Evolutionary conservation across 2,329 filamentous ascomycete genomes (phyloP).

Genomic region (Emericellopsis cladophorae): DNA sequence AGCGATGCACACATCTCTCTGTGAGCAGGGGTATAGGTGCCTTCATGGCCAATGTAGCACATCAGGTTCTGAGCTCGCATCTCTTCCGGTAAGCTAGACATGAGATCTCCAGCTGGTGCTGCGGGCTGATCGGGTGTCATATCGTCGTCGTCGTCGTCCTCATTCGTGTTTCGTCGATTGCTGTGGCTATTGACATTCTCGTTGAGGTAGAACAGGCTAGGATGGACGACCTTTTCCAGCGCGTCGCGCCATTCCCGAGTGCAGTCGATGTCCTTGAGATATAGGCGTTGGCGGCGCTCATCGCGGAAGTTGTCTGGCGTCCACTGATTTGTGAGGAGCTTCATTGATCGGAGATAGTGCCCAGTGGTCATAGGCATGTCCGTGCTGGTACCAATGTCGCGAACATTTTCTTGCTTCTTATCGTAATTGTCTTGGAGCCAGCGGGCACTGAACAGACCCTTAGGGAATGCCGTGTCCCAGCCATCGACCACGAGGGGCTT

Average conservation of each 20-base stretch:
- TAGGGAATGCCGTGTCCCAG: conserved; percentile 65
- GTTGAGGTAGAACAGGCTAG: conserved; percentile 81
- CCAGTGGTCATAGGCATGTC: conserved; percentile 77
- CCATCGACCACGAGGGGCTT: conserved; percentile 86
- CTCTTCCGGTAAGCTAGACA: conserved; percentile 75
- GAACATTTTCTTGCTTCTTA: conserved; percentile 72
- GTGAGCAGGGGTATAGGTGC: conserved; percentile 90
- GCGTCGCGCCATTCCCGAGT: conserved; percentile 76
- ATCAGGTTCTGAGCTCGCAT: conserved; percentile 96
- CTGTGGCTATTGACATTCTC: conserved; percentile 41
- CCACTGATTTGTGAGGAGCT: conserved; percentile 73
- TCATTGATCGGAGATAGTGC: conserved; percentile 85
- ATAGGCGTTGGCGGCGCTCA: conserved; percentile 71
- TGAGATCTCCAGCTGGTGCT: conserved; percentile 75
- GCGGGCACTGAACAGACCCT: conserved; percentile 61
- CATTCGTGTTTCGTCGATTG: background rate
- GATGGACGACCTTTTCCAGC: conserved; percentile 65
- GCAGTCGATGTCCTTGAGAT: conserved; percentile 95
- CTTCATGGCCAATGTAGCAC: conserved; percentile 97
- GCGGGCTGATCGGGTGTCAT: conserved; percentile 42
- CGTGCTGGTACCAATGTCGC: conserved; percentile 60
- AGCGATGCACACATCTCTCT: conserved; percentile 95
- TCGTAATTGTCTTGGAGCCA: conserved; percentile 75
- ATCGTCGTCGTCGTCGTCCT: conserved; percentile 18
- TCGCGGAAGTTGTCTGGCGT: conserved; percentile 64